Base-by-base conservation (phyloP, 768 basidiomycete genomes). In the Neoboletus subvelutipes region DNA sequence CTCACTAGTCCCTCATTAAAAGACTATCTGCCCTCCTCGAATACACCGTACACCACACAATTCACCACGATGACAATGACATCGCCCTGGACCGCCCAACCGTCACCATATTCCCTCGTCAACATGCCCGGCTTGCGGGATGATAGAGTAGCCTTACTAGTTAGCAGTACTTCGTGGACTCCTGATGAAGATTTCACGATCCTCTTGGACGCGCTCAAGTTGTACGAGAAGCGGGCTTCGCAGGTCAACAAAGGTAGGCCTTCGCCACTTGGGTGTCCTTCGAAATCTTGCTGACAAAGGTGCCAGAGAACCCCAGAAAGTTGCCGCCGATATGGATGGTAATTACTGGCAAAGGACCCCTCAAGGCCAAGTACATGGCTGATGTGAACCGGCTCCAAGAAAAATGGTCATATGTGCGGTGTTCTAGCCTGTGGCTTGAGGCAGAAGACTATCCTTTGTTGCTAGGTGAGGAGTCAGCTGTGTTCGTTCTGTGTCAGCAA, bases 101-200 rank as follows among this genome's bases (percentile, higher is more conserved):
- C 48, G 1, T 55, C 63, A 9, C 53, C 41, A 20, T 60, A 66
- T 42, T 52, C 57, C 24, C 26, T 45, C 31, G 52, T 68, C 28
- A 66, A 63, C 37, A 70, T 77, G 64, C 84, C 88, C 5, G 66
- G 66, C n/a, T 71, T 84, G 26, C 82, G 91, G 34, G 64, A 74
- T 2, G 90, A 93, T 60, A 79, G 95, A 55, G 92, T 94, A 5
- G 94, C 93, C 1, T 75, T 98, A 2, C 62, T 98, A 18, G 86
- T 99, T 28, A 93, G 91, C 24, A 92, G 92, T 62, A 99, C 97
- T 1, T 94, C 91, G 17, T 98, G 96, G 96, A 98, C 97, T 1
- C 84, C 92, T 7, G 97, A 99, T 65, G 97, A 99, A 70, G 94
- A 98, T 70, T 98, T 99, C 62, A 75, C 81, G 10, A 82, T 97